Percentiles rank a stretch among this genome's conserved stretches.
Conservation (phyloP, 257 asterid genomes). For the Solanum rostratum region DNA sequence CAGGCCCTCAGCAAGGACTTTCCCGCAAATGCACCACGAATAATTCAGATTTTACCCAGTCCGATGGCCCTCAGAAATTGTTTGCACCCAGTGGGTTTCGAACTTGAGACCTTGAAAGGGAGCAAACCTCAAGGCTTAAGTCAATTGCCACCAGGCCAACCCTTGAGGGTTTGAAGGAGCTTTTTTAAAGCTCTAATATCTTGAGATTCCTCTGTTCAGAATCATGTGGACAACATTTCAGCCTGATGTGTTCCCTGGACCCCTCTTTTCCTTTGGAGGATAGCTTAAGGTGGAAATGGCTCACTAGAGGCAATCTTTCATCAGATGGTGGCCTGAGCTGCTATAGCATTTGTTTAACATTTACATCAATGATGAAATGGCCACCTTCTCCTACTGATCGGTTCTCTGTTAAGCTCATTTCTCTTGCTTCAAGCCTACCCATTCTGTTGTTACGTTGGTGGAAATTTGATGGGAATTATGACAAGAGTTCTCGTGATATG, state of each 20-base stretch:
- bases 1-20: too few species aligned
- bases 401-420: background rate
- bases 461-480: background rate
- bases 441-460: background rate
- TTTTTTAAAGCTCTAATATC: background rate
- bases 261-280: background rate
- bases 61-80: too few species aligned
- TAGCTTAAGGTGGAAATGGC: background rate
- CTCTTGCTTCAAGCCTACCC: background rate
- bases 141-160: too few species aligned
- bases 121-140: too few species aligned
- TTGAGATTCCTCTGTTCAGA: background rate
- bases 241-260: background rate
- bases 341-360: background rate
- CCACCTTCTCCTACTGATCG: background rate
- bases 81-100: too few species aligned
- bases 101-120: too few species aligned
- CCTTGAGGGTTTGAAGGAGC: too few species aligned
- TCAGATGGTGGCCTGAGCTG: background rate
- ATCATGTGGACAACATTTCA: background rate
- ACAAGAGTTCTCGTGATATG: background rate
- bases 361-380: background rate
- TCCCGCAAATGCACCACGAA: too few species aligned
- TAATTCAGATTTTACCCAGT: too few species aligned
- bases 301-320: background rate